These are phyloP conservation scores for Spathaspora gorwiae DNA, from an alignment of 805 yeast species.

Conservation along the genomic window DNA sequence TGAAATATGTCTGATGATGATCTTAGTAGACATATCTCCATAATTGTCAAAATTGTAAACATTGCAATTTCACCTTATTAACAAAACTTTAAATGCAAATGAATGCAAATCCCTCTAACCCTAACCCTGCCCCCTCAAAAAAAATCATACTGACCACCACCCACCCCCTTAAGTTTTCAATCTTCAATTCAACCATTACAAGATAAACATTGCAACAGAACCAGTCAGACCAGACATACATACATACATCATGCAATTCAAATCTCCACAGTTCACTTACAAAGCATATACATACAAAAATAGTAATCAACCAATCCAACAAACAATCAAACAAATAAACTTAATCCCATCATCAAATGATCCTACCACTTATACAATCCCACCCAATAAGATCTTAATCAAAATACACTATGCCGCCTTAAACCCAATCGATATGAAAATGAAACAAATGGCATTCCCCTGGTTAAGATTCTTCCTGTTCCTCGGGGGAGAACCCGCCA, in stretches of 20 bases:
- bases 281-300: constrained; percentile 13
- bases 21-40: no score
- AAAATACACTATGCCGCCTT: constrained; percentile 29
- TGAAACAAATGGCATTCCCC: constrained; percentile 13
- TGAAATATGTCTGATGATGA: no score
- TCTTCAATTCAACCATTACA: no score
- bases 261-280: constrained; percentile 11
- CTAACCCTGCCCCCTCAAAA: no score
- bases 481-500: neutral
- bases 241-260: constrained; percentile 9
- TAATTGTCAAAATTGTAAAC: no score
- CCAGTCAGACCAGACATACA: neutral
- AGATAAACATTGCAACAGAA: no score
- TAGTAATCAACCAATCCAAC: constrained; percentile 10
- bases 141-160: no score
- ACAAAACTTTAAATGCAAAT: no score
- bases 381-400: constrained; percentile 18
- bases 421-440: constrained; percentile 28
- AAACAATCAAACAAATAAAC: constrained; percentile 7
- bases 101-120: no score
- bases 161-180: no score
- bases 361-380: constrained; percentile 12
- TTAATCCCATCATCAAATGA: constrained; percentile 7
- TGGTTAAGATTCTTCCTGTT: neutral
- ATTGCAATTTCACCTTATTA: no score